Evolutionary conservation across 2,329 filamentous ascomycete species (phyloP), one percentile per base, ranked within the genome.

Genomic region (Fusarium denticulatum): DNA sequence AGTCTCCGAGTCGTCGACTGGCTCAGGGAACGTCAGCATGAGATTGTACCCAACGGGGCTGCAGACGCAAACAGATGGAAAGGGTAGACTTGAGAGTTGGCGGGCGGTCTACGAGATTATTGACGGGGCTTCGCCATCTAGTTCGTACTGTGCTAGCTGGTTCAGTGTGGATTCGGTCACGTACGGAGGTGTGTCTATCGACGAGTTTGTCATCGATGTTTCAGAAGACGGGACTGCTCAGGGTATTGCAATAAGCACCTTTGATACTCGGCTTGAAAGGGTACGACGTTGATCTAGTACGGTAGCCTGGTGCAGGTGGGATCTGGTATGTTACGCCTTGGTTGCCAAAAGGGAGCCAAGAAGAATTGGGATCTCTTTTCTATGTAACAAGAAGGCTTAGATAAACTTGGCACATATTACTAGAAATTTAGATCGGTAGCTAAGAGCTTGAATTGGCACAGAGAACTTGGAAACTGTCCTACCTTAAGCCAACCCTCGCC

Each of bases 391-490:
- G 15, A 47, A 6, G 4, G 4, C 6, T 22, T 15, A 2, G 14
- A 8, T 16, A 16, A 16, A 12, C 9, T 47, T 11, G 11, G 4
- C 3, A 47, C 22, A 16, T 1, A 3, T 8, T 6, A 30, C 6
- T 16, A 1, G 5, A 9, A 45, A 20, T 1, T 20, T 3, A 15
- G 20, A 16, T 16, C 0, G 9, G 7, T 47, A 22, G 4, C 6
- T 28, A 14, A 28, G 26, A 22, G 26, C 18, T 30, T 16, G 8
- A 8, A 22, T 16, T 22, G 26, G 26, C 18, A 22, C 1, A 28
- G 3, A 7, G 13, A 28, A 22, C 26, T 22, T 28, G 3, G 8
- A 11, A n/a, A 12, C 4, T 28, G 15, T 22, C 26, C 26, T 22
- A 22, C 6, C 20, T 28, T 16, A 16, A 16, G 14, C 13, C 9